A percentile compares a stretch with the other conserved stretches of the same genome.
Evolutionary conservation across 225 moss, liverwort and hornwort genomes (phyloP).

Genomic region (Ulota crispa): DNA sequence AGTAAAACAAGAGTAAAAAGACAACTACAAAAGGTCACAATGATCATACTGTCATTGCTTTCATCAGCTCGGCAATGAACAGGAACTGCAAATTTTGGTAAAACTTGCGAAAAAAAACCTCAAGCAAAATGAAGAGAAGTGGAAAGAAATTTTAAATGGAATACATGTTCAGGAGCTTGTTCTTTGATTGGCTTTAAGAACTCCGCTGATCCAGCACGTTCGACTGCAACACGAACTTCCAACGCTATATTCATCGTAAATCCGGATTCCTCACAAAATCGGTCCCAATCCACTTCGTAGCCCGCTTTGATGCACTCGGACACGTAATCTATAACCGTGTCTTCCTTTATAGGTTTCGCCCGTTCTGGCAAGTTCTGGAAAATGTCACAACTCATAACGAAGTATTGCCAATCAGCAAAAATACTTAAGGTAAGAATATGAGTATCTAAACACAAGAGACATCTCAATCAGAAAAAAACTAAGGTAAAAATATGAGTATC

Average conservation of each 20-base stretch:
- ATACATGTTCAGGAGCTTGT: slow-evolving; percentile 69
- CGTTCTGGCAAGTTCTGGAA: slow-evolving; percentile 76
- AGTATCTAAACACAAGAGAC: too few relatives aligned
- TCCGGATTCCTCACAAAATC: slow-evolving; percentile 55
- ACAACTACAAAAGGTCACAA: background rate
- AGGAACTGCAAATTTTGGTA: background rate
- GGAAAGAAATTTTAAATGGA: background rate
- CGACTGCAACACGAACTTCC: slow-evolving; percentile 62
- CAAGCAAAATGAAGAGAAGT: too few relatives aligned
- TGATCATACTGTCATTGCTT: slow-evolving; percentile 9
- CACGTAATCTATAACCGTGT: slow-evolving; percentile 73
- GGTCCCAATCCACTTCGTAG: slow-evolving; percentile 75
- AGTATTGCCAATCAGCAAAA: background rate
- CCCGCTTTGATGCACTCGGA: slow-evolving; percentile 66
- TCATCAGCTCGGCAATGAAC: slow-evolving; percentile 2
- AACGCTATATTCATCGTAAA: slow-evolving; percentile 47
- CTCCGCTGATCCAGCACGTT: slow-evolving; percentile 59
- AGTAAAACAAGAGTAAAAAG: background rate
- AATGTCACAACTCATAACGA: slow-evolving; percentile 6
- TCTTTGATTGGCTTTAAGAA: slow-evolving; percentile 77
- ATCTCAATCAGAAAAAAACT: too few relatives aligned
- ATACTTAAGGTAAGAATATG: too few relatives aligned
- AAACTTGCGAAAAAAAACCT: background rate
- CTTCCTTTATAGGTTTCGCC: slow-evolving; percentile 74
- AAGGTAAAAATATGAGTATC: too few relatives aligned